Percentiles rank a stretch among this genome's conserved stretches.
Evolutionary conservation across 2,329 filamentous ascomycete genomes (phyloP).

Genomic region (Diaporthe sp.): DNA sequence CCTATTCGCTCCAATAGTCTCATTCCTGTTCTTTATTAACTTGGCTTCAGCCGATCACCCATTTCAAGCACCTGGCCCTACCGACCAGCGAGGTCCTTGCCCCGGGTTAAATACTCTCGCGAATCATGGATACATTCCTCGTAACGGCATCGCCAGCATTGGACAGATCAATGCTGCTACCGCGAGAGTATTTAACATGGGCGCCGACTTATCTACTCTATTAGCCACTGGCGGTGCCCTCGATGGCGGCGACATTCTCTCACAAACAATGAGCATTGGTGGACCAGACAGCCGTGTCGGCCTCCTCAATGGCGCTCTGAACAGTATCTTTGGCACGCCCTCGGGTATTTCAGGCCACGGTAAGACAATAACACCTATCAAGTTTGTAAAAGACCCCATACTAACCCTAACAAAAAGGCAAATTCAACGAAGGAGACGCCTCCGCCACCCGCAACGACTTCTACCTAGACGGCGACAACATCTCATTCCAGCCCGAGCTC

Average conservation of each 20-base stretch:
- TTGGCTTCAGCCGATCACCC: not conserved
- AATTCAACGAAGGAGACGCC: conserved; percentile 43
- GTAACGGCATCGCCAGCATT: conserved; percentile 42
- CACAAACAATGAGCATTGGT: conserved; percentile 41
- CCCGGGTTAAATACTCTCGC: conserved; percentile 54
- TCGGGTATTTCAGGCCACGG: conserved; percentile 41
- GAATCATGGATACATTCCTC: conserved; percentile 55
- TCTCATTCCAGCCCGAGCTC: conserved; percentile 43
- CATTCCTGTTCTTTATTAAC: not conserved
- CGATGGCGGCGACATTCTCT: conserved; percentile 41
- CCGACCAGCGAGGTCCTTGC: conserved; percentile 46
- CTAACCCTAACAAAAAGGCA: not conserved
- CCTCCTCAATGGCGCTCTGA: conserved; percentile 37
- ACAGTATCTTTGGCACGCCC: conserved; percentile 40
- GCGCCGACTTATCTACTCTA: conserved; percentile 37
- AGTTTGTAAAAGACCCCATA: not conserved
- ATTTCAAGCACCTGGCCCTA: not conserved
- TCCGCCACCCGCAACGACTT: conserved; percentile 44
- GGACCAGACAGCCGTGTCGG: conserved; percentile 41
- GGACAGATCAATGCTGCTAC: conserved; percentile 41
- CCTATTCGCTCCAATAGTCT: not conserved
- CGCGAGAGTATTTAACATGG: conserved; percentile 40
- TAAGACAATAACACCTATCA: not conserved
- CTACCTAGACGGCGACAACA: conserved; percentile 42
- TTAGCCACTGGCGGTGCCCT: conserved; percentile 34